Base-by-base conservation (phyloP, 805 yeast species). In the Pachysolen tannophilus region DNA sequence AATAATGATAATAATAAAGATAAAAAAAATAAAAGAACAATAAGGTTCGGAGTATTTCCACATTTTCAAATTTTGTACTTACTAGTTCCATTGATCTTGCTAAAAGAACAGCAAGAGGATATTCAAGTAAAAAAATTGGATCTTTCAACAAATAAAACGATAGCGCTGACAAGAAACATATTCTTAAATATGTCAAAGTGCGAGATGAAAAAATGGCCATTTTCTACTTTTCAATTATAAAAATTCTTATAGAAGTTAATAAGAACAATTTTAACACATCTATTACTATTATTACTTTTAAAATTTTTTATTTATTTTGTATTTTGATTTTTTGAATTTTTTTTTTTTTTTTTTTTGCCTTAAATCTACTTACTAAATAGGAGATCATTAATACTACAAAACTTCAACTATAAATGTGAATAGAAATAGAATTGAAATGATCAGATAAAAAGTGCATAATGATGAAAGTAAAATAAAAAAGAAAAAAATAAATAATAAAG, bases 71-170 rank as follows among this genome's bases (percentile, higher is more conserved):
- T 23, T 13, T 23, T 23, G n/a, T 15, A 26, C 58, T 51, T 20
- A 65, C 67, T 36, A 76, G 54, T 35, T 65, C 53, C 82, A 78
- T 72, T 6, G 85, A 78, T 45, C 70, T 70, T 1, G 80, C 75
- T 30, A 78, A 53, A 8, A 76, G 60, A n/a, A 72, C 34, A 9
- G 69, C 56, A 33, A 73, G 65, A 18, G 72, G 66, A 31, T 71
- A 58, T 11, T 61, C 62, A 15, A 68, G 44, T 15, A 78, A 42
- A 4, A 48, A 35, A n/a, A 55, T 48, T 2, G 79, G 72, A 47
- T 70, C 69, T 40, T 66, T 73, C 35, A 68, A 51, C 26, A 75
- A 52, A 36, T 58, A 57, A 47, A 64, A 75, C 2, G 78, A 52
- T 3, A 69, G 41, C 6, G 65, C 51, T 14, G 66, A 49, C 20